phyloP scores from a whole-genome alignment of 345 rosid genomes.

The Citrus maxima region DNA sequence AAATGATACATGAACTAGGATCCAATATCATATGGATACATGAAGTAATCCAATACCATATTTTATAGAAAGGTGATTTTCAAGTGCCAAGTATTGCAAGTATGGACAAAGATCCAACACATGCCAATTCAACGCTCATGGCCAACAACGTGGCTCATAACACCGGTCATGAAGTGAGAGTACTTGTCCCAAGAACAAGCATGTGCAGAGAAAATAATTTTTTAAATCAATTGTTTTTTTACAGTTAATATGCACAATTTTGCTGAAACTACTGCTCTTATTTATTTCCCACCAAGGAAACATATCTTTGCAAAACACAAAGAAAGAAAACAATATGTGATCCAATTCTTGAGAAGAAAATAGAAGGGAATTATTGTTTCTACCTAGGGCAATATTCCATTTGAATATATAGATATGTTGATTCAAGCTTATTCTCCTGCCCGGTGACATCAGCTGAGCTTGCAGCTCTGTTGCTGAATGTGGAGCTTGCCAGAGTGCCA shows the following conservation, averaged over 20 bases:
- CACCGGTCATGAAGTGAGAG: not conserved
- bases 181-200: not conserved
- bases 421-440: slow-evolving; percentile 67
- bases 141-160: not conserved
- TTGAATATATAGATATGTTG: slow-evolving; percentile 87
- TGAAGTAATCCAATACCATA: not conserved
- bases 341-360: slow-evolving; percentile 1
- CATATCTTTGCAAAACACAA: not conserved
- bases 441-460: slow-evolving; percentile 51
- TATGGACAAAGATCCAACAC: not conserved
- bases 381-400: slow-evolving; percentile 99
- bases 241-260: not conserved
- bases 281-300: not conserved
- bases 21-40: not conserved
- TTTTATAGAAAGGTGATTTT: not conserved
- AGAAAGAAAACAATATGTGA: not conserved
- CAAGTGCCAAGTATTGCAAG: not conserved
- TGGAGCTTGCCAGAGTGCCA: slow-evolving; percentile 66
- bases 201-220: not conserved
- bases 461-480: slow-evolving; percentile 52
- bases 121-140: not conserved
- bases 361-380: not conserved
- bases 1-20: not conserved
- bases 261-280: not conserved
- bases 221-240: not conserved